Evolutionary conservation across 768 basidiomycete species (phyloP).

Genomic region (Sutorius australiensis): DNA sequence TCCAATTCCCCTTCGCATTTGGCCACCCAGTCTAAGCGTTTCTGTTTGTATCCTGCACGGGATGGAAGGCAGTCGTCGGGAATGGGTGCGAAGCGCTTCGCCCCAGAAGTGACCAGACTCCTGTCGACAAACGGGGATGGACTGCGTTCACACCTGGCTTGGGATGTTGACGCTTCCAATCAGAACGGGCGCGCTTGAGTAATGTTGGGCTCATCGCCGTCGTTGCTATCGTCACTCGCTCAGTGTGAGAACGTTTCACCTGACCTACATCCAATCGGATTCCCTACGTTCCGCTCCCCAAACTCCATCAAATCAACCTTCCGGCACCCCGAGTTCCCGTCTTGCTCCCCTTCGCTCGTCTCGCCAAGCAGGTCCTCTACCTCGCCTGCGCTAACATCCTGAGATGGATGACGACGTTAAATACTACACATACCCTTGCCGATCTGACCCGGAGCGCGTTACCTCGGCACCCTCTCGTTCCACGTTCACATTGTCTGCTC

Average conservation of each 20-base stretch:
- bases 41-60: slow-evolving; percentile 14
- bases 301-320: slow-evolving; percentile 11
- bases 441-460: not conserved
- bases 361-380: slow-evolving; percentile 19
- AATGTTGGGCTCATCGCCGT: slow-evolving; percentile 5
- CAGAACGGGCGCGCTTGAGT: slow-evolving; percentile 15
- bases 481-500: not conserved
- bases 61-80: slow-evolving; percentile 25
- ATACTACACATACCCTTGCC: not conserved
- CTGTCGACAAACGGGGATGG: slow-evolving; percentile 8
- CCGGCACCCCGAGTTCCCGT: slow-evolving; percentile 22
- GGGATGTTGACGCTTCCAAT: not conserved
- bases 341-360: slow-evolving; percentile 12
- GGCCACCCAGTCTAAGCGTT: slow-evolving; percentile 22
- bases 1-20: slow-evolving; percentile 18
- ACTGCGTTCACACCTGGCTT: slow-evolving; percentile 22
- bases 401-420: no score
- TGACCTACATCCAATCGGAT: no score
- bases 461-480: not conserved
- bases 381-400: slow-evolving; percentile 10
- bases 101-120: slow-evolving; percentile 23
- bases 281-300: not conserved
- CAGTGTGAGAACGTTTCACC: slow-evolving; percentile 4
- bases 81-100: slow-evolving; percentile 28
- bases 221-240: no score